A percentile compares a stretch with the other conserved stretches of the same genome.
Evolutionary conservation across 306 rosid species (phyloP).

Genomic region (Vigna angularis): DNA sequence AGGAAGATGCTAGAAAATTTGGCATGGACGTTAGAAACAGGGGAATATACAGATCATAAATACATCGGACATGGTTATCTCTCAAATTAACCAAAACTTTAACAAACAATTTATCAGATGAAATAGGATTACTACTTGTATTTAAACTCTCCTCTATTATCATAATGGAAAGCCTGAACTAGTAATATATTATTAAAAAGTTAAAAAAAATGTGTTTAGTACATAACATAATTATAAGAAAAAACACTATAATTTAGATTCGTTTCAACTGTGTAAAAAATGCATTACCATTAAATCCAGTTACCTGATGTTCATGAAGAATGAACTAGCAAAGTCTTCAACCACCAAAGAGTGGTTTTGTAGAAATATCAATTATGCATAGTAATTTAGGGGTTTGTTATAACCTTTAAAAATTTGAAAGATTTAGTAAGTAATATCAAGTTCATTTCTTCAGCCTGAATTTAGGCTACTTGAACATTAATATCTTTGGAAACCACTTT

Average conservation of each 20-base stretch:
- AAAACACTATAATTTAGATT: neutral
- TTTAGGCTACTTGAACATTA: neutral
- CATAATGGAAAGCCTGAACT: slow-evolving; percentile 3
- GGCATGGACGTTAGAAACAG: too few relatives aligned
- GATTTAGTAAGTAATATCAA: neutral
- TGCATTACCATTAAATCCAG: slow-evolving; percentile 2
- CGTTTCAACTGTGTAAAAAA: neutral
- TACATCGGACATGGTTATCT: neutral
- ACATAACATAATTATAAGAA: slow-evolving; percentile 10
- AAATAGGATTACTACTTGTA: neutral
- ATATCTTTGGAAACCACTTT: slow-evolving; percentile 1
- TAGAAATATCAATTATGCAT: slow-evolving; percentile 16
- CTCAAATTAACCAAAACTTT: slow-evolving; percentile 23
- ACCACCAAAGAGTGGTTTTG: neutral
- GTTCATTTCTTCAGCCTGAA: neutral
- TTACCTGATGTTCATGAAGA: slow-evolving; percentile 25
- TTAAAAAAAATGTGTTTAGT: too few relatives aligned
- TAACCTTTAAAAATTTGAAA: neutral
- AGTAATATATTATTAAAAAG: too few relatives aligned
- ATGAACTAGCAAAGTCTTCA: slow-evolving; percentile 7
- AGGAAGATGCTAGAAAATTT: too few relatives aligned
- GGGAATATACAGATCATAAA: neutral
- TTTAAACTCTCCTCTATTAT: neutral
- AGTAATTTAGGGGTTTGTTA: neutral
- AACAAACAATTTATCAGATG: slow-evolving; percentile 6